phyloP scores from a whole-genome alignment of 2,329 filamentous ascomycete species.

The Penicillium aurantiogriseum region DNA sequence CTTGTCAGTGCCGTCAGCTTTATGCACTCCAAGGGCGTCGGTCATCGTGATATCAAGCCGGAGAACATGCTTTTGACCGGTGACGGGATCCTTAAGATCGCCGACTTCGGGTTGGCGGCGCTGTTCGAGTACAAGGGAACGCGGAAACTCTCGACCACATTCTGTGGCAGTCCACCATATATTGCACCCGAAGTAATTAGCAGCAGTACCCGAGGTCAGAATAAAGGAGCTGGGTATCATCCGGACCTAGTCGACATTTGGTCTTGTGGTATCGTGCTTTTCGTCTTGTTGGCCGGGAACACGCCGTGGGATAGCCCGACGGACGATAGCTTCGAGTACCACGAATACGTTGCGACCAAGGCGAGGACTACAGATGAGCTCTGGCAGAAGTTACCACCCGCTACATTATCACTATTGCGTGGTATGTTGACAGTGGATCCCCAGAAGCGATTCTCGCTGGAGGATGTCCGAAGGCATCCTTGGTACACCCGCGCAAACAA shows the following conservation, averaged over 20 bases:
- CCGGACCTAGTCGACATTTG: conserved; percentile 88
- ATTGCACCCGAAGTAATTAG: conserved; percentile 87
- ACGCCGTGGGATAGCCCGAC: conserved; percentile 97
- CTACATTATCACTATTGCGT: conserved; percentile 76
- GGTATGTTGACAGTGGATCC: conserved; percentile 90
- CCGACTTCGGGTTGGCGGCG: conserved; percentile 93
- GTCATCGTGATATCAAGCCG: conserved; percentile 87
- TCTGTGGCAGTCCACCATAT: conserved; percentile 95
- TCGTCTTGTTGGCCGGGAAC: conserved; percentile 91
- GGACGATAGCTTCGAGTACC: conserved; percentile 80
- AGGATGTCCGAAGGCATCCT: conserved; percentile 82
- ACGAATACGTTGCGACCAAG: conserved; percentile 76
- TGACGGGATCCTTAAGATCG: conserved; percentile 85
- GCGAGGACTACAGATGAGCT: conserved; percentile 82
- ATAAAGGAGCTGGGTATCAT: conserved; percentile 47
- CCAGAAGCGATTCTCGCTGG: conserved; percentile 73
- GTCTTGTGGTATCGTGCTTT: conserved; percentile 97
- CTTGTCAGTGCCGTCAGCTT: conserved; percentile 86
- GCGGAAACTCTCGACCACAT: conserved; percentile 77
- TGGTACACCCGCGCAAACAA: conserved; percentile 88
- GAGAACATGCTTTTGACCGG: conserved; percentile 91
- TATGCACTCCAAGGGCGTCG: conserved; percentile 94
- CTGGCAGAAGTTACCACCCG: conserved; percentile 74
- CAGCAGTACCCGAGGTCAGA: conserved; percentile 52
- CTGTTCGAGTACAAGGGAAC: conserved; percentile 87